Evolutionary conservation across 768 basidiomycete species (phyloP), one percentile per base, ranked within the genome.

Genomic region (Dacryopinax spathularia): DNA sequence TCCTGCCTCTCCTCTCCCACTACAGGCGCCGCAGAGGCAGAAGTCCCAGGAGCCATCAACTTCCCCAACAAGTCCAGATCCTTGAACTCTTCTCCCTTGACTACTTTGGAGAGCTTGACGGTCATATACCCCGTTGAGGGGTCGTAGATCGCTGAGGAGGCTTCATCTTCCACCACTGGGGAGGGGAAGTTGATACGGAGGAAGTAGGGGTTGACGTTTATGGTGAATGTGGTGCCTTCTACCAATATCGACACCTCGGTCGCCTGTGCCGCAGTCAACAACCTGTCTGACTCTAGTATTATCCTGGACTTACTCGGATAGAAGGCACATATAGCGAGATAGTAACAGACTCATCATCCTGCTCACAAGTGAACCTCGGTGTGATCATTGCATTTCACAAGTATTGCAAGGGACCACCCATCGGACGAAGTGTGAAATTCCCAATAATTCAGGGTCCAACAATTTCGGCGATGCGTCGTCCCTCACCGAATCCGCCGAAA

Each of bases 131-230:
- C 90, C n/a, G 84, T 79, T 35, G 80, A 78, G 31, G 89, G 83
- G 72, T 93, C 86, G 69, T 91, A 93, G 68, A 77, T 71, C 1
- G 89, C 90, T 29, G 81, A 81, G 18, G 88, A 85, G 27, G 74
- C 72, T 33, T 81, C 80, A 64, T 91, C 88, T 68, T 88, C 87
- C 63, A 88, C 81, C 37, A 86, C 67, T 27, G 87, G 71, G 0
- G 81, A 72, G 68, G 87, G 80, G 72, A 93, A 90, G 69, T 84
- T 83, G 66, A 93, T 78, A 1, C 89, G 85, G 62, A 92, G 78
- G 69, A 87, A 92, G 71, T 91, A 93, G 1, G 90, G 90, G 64
- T 87, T 88, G 71, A 91, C 81, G 69, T 91, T 84, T 37, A 90
- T 75, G 20, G 83, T 84, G 71, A 91, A 78, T 59, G 86, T 73